Percentiles rank a stretch among this genome's conserved stretches.
These are phyloP conservation scores for Kuraishia ogatae DNA, from an alignment of 805 yeast genomes.

Conservation along the genomic window DNA sequence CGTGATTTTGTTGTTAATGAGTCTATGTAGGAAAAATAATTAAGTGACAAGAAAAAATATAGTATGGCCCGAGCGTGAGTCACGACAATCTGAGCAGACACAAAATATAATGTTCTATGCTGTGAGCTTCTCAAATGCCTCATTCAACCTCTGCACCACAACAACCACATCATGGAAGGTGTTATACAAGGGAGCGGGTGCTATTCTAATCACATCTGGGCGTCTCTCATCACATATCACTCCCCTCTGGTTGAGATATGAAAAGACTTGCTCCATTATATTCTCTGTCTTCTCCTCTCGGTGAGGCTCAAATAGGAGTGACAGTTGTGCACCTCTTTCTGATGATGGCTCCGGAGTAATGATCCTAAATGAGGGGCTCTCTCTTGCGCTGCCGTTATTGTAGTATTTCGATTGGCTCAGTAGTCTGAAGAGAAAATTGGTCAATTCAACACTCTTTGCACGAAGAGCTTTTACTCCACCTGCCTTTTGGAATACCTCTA, in stretches of 20 bases:
- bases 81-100: too few relatives aligned
- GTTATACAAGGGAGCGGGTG: conserved; percentile 81
- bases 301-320: conserved; percentile 56
- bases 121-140: conserved; percentile 19
- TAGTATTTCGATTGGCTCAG: conserved; percentile 41
- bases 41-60: too few relatives aligned
- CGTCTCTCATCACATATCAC: conserved; percentile 82
- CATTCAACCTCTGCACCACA: conserved; percentile 37
- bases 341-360: conserved; percentile 57
- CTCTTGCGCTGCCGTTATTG: conserved; percentile 4
- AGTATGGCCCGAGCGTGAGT: too few relatives aligned
- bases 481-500: conserved; percentile 45
- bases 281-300: conserved; percentile 26
- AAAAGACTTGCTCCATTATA: conserved; percentile 54
- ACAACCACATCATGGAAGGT: conserved; percentile 53
- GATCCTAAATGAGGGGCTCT: conserved; percentile 42
- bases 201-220: conserved; percentile 85
- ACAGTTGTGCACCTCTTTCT: conserved; percentile 76
- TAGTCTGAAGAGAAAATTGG: conserved; percentile 42
- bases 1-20: too few relatives aligned
- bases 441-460: conserved; percentile 46
- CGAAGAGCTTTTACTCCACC: conserved; percentile 62
- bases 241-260: conserved; percentile 42
- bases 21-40: too few relatives aligned
- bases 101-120: neutral